phyloP scores from a whole-genome alignment of 805 yeast genomes.

The Candida takata region DNA sequence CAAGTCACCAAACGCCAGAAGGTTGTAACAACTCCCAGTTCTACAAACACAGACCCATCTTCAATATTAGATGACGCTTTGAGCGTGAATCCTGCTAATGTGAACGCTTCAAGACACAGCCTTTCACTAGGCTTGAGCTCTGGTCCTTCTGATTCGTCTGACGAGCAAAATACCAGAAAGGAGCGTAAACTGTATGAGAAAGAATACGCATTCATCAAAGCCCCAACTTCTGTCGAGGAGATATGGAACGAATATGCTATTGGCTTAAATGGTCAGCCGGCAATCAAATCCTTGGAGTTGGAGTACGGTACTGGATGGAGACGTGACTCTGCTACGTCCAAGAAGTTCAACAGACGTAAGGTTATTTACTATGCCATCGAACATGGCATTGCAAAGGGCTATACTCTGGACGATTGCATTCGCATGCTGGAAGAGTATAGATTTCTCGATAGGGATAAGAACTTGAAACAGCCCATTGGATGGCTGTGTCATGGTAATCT shows the following conservation, averaged over 20 bases:
- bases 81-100: slow-evolving; percentile 4
- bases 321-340: slow-evolving; percentile 44
- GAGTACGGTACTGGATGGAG: slow-evolving; percentile 51
- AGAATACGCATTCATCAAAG: slow-evolving; percentile 32
- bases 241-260: slow-evolving; percentile 52
- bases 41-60: slow-evolving; percentile 11
- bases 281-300: slow-evolving; percentile 40
- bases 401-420: slow-evolving; percentile 34
- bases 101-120: slow-evolving; percentile 8
- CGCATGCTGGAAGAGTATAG: slow-evolving; percentile 41
- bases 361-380: slow-evolving; percentile 51
- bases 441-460: slow-evolving; percentile 34
- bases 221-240: slow-evolving; percentile 41
- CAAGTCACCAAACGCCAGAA: too few species aligned
- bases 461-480: slow-evolving; percentile 36
- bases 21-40: slow-evolving; percentile 4
- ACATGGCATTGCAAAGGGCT: slow-evolving; percentile 39
- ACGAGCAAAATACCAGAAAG: slow-evolving; percentile 3
- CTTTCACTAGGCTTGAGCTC: slow-evolving; percentile 9
- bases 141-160: not conserved
- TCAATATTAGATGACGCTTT: slow-evolving; percentile 18
- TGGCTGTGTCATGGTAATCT: slow-evolving; percentile 37
- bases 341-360: slow-evolving; percentile 46
- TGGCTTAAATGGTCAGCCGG: slow-evolving; percentile 46
- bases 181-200: slow-evolving; percentile 26